Base-by-base conservation (phyloP, 371 early-diverging fungal genomes). In the Mucor plumbeus region DNA sequence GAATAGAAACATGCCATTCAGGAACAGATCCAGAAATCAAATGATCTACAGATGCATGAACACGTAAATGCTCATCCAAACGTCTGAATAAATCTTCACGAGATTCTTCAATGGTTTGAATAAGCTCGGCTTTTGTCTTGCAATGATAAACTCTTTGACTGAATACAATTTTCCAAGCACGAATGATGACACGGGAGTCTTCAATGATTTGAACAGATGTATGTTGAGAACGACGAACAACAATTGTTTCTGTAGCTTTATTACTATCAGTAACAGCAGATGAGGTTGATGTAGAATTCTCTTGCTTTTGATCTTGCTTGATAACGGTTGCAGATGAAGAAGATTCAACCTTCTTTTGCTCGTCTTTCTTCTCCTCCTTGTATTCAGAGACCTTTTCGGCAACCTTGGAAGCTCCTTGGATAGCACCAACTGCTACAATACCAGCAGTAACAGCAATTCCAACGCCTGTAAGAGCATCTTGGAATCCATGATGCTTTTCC, bases 101-200 rank as follows among this genome's bases (percentile, higher is more conserved):
- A 53, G 70, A 72, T 38, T 76, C 73, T 19, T 76, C 73, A 54
- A 79, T 73, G 0, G 65, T 67, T 36, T 65, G 48, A 7, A 74
- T 41, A 5, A 69, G 44, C 21, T 76, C 71, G n/a, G 57, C 50
- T 54, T 76, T 74, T 5, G 77, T 68, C 54, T 73, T 73, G 61
- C 71, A 74, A 47, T 66, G 75, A 19, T 67, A 70, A 54, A 77
- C 55, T 26, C 75, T 73, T 14, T 65, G 75, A 31, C 61, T 73
- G 58, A 80, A 80, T 21, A 63, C 64, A 39, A 80, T 73, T 19
- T 70, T 73, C 80, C 80, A 80, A 21, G 80, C 73, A 62, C 73
- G 77, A 13, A 77, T 57, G 34, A 80, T 73, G 33, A 65, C 61
- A 31, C 68, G 62, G 11, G 73, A 71, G 68, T 82, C 77, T 14